Evolutionary conservation across 495 filamentous ascomycete genomes (phyloP).

Genomic region (Lophiotrema nucula): DNA sequence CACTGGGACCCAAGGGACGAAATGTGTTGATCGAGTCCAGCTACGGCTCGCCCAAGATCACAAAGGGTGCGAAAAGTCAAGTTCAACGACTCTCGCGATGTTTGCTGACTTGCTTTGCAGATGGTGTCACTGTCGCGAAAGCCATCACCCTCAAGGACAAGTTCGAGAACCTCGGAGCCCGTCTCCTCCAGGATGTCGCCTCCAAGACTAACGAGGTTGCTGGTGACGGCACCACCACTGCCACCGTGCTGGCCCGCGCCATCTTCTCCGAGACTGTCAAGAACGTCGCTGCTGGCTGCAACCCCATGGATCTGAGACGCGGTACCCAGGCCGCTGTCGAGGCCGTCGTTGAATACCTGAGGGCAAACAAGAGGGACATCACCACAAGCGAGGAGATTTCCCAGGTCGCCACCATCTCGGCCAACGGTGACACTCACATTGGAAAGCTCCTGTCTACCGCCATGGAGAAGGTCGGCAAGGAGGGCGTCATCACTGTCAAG

Average conservation of each 20-base stretch:
- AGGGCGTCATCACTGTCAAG: constrained; percentile 99
- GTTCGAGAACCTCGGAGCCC: constrained; percentile 98
- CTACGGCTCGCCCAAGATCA: constrained; percentile 98
- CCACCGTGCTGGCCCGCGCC: constrained; percentile 92
- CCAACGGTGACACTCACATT: constrained; percentile 95
- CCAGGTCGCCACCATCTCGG: constrained; percentile 96
- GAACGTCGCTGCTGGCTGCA: constrained; percentile 99
- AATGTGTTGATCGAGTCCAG: constrained; percentile 97
- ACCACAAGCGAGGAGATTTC: constrained; percentile 96
- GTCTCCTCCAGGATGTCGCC: constrained; percentile 94
- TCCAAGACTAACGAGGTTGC: constrained; percentile 99
- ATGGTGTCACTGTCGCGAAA: constrained; percentile 92
- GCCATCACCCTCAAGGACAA: constrained; percentile 95
- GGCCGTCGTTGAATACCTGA: constrained; percentile 87
- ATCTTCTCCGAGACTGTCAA: constrained; percentile 99
- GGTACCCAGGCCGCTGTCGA: constrained; percentile 96
- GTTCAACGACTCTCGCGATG: no score
- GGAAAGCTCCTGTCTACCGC: constrained; percentile 93
- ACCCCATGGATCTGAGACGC: constrained; percentile 96
- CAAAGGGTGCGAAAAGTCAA: constrained; percentile 80
- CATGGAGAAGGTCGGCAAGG: constrained; percentile 99
- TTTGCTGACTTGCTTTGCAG: constrained; percentile 52
- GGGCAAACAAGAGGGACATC: constrained; percentile 92
- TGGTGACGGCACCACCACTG: constrained; percentile 97
- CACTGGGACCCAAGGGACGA: constrained; percentile 93